A percentile compares a stretch with the other conserved stretches of the same genome.
phyloP scores from a whole-genome alignment of 495 filamentous ascomycete genomes.

The Barbatosphaeria neglecta region DNA sequence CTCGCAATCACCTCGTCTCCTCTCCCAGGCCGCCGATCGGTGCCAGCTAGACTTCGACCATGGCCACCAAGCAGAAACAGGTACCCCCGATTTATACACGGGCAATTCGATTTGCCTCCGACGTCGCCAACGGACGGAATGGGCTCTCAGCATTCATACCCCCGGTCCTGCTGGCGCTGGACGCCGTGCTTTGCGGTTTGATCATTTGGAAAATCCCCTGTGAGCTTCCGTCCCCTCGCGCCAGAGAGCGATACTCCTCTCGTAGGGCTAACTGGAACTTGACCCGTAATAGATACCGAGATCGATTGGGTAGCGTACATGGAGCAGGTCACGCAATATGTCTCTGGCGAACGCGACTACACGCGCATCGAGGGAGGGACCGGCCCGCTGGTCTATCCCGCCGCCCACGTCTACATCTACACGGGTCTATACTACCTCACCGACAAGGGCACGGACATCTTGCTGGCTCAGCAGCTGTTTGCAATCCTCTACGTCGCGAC shows the following conservation, averaged over 20 bases:
- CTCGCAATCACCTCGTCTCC: background rate
- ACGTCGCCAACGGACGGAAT: slow-evolving; percentile 30
- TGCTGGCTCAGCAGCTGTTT: slow-evolving; percentile 72
- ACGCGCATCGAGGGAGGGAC: slow-evolving; percentile 74
- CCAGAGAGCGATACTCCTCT: slow-evolving; percentile 1
- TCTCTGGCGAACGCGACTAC: slow-evolving; percentile 82
- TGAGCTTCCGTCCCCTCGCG: slow-evolving; percentile 29
- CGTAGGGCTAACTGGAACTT: slow-evolving; percentile 4
- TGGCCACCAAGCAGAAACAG: slow-evolving; percentile 4
- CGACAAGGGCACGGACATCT: slow-evolving; percentile 61
- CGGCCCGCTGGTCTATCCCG: slow-evolving; percentile 88
- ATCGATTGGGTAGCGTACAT: slow-evolving; percentile 98
- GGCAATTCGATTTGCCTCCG: slow-evolving; percentile 12
- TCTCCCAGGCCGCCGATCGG: background rate
- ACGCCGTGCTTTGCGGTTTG: slow-evolving; percentile 59
- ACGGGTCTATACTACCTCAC: slow-evolving; percentile 68
- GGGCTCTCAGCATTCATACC: slow-evolving; percentile 28
- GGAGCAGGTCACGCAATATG: slow-evolving; percentile 73
- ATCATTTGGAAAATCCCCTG: slow-evolving; percentile 83
- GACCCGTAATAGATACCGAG: slow-evolving; percentile 78
- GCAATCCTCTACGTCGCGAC: slow-evolving; percentile 63
- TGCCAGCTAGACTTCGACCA: background rate
- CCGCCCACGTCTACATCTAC: slow-evolving; percentile 87
- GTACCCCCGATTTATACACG: slow-evolving; percentile 5
- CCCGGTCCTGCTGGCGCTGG: slow-evolving; percentile 57